Conservation (phyloP, 805 yeast genomes). For the Priceomyces haplophilus region DNA sequence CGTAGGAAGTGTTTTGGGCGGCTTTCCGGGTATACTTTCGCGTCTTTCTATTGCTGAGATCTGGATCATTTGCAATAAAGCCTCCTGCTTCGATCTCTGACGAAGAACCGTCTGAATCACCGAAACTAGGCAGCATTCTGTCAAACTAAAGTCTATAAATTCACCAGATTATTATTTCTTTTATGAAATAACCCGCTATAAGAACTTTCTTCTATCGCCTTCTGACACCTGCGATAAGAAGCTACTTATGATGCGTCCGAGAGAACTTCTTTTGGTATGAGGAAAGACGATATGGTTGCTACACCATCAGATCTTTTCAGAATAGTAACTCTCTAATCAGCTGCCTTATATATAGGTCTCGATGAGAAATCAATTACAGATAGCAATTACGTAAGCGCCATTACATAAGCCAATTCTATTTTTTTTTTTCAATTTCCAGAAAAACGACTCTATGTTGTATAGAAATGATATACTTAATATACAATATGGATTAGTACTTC, state of each 20-base stretch:
- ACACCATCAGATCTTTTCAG: too few species aligned
- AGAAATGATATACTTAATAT: constrained; percentile 3
- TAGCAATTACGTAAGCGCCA: background rate
- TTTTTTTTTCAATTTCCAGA: too few species aligned
- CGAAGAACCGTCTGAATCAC: constrained; percentile 1
- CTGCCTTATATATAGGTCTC: background rate
- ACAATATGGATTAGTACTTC: constrained; percentile 3
- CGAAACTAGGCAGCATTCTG: constrained; percentile 3
- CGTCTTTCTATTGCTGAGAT: constrained; percentile 17
- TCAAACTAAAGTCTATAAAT: background rate
- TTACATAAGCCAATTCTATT: background rate
- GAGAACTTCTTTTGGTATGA: too few species aligned
- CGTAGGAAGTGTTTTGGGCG: constrained; percentile 17
- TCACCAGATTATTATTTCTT: too few species aligned
- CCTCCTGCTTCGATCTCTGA: constrained; percentile 33
- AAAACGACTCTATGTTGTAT: constrained; percentile 3
- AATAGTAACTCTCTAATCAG: background rate
- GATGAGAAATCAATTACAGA: background rate
- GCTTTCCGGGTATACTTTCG: constrained; percentile 15
- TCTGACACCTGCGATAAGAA: too few species aligned
- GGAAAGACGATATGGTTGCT: too few species aligned
- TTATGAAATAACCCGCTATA: too few species aligned
- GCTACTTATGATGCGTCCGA: too few species aligned
- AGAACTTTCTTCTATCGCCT: too few species aligned
- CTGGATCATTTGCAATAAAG: constrained; percentile 39